These are phyloP conservation scores for Microdochium nivale DNA, from an alignment of 2,329 filamentous ascomycete genomes.

Conservation along the genomic window DNA sequence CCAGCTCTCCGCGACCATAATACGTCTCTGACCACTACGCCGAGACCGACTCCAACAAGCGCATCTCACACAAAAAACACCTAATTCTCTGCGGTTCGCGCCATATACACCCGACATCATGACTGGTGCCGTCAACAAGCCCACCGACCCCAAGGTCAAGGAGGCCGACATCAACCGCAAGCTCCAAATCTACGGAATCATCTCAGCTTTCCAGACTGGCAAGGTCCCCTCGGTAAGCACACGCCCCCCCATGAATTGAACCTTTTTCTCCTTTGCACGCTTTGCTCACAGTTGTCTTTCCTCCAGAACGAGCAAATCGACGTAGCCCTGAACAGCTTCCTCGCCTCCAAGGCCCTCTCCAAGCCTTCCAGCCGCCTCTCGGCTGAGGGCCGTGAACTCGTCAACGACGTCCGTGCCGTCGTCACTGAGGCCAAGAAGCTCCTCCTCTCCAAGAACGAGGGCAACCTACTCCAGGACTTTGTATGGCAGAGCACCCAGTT, in stretches of 20 bases:
- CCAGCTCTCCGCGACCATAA: too few species aligned
- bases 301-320: constrained; percentile 87
- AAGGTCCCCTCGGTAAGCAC: constrained; percentile 77
- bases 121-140: constrained; percentile 53
- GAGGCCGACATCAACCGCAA: constrained; percentile 87
- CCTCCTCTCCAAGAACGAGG: constrained; percentile 87
- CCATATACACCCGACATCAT: background rate
- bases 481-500: constrained; percentile 87
- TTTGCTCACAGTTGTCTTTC: constrained; percentile 4
- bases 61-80: background rate
- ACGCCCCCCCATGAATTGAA: background rate
- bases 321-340: constrained; percentile 81
- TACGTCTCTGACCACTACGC: too few species aligned
- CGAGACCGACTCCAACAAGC: too few species aligned
- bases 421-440: constrained; percentile 74
- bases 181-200: constrained; percentile 90
- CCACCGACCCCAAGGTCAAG: constrained; percentile 65
- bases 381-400: constrained; percentile 68
- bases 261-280: background rate
- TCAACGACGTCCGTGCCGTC: constrained; percentile 69
- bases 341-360: constrained; percentile 61
- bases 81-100: background rate
- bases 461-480: constrained; percentile 91
- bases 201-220: constrained; percentile 73
- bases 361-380: constrained; percentile 72